Evolutionary conservation across 805 yeast genomes (phyloP).

Genomic region (Metschnikowia continentalis): DNA sequence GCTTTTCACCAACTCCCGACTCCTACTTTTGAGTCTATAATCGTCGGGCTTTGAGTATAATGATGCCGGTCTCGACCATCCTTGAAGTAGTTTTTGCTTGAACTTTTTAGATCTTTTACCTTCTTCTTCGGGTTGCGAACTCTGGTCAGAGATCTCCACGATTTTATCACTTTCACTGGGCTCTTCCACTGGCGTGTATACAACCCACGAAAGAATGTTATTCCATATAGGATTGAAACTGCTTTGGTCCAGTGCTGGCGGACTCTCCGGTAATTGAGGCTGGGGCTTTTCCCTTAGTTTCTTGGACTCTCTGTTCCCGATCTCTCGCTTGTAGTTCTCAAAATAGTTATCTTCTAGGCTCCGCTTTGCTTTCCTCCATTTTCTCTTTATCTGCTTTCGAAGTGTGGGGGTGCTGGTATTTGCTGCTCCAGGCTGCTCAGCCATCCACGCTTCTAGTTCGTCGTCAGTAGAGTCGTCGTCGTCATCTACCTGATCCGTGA

Average conservation of each 20-base stretch:
- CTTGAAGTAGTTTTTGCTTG: background rate
- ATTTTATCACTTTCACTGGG: slow-evolving; percentile 5
- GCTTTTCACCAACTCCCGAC: background rate
- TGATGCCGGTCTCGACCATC: slow-evolving; percentile 2
- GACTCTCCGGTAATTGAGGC: background rate
- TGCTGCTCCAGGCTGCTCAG: background rate
- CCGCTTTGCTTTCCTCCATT: slow-evolving; percentile 3
- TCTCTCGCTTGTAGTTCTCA: slow-evolving; percentile 7
- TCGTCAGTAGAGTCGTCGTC: background rate
- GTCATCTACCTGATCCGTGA: slow-evolving; percentile 1
- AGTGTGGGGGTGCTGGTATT: background rate
- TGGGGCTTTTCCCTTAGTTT: background rate
- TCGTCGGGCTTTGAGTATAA: background rate
- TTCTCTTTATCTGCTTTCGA: slow-evolving; percentile 3
- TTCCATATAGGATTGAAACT: slow-evolving; percentile 36
- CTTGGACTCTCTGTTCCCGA: background rate
- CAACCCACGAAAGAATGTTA: slow-evolving; percentile 34
- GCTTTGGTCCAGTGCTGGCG: background rate
- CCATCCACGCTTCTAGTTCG: slow-evolving; percentile 4
- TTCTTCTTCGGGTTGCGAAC: background rate
- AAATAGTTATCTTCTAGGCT: slow-evolving; percentile 5
- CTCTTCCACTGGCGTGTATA: slow-evolving; percentile 16
- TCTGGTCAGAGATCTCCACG: slow-evolving; percentile 14
- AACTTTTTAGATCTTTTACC: background rate
- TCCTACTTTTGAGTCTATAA: background rate